Conservation (phyloP, 495 filamentous ascomycete species). For the Oidiodendron maius region DNA sequence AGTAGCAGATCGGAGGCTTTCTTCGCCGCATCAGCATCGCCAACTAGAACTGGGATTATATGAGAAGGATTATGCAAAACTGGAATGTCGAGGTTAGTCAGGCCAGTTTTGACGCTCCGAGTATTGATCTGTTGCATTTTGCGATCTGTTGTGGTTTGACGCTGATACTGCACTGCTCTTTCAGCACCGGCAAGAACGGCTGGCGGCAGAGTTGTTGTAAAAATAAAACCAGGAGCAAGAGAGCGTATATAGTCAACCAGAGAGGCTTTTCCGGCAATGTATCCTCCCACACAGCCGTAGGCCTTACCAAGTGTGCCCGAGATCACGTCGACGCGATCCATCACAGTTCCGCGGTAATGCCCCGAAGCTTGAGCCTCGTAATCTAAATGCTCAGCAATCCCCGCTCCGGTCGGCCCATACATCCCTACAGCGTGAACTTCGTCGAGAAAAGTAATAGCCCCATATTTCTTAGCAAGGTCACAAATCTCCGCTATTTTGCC, state of each 20-base stretch:
- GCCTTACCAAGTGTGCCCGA: slow-evolving; percentile 96
- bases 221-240: slow-evolving; percentile 95
- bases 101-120: slow-evolving; percentile 75
- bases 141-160: slow-evolving; percentile 71
- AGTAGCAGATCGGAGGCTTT: slow-evolving; percentile 83
- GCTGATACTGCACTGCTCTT: slow-evolving; percentile 89
- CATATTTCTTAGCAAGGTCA: slow-evolving; percentile 94
- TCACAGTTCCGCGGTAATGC: slow-evolving; percentile 72
- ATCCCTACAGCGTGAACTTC: slow-evolving; percentile 99
- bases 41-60: slow-evolving; percentile 91
- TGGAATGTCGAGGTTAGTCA: slow-evolving; percentile 78
- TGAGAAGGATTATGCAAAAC: slow-evolving; percentile 97
- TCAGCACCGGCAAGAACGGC: slow-evolving; percentile 94
- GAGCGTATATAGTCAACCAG: slow-evolving; percentile 93
- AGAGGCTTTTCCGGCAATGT: slow-evolving; percentile 84
- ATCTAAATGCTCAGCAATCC: slow-evolving; percentile 95
- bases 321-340: slow-evolving; percentile 96
- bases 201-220: slow-evolving; percentile 93
- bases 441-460: slow-evolving; percentile 93
- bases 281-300: slow-evolving; percentile 95
- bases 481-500: slow-evolving; percentile 94
- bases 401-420: slow-evolving; percentile 95
- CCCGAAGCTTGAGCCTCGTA: slow-evolving; percentile 71
- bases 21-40: slow-evolving; percentile 90
- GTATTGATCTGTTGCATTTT: slow-evolving; percentile 93